Base-by-base conservation (phyloP, 2,329 filamentous ascomycete species). In the Botrytis medusae region DNA sequence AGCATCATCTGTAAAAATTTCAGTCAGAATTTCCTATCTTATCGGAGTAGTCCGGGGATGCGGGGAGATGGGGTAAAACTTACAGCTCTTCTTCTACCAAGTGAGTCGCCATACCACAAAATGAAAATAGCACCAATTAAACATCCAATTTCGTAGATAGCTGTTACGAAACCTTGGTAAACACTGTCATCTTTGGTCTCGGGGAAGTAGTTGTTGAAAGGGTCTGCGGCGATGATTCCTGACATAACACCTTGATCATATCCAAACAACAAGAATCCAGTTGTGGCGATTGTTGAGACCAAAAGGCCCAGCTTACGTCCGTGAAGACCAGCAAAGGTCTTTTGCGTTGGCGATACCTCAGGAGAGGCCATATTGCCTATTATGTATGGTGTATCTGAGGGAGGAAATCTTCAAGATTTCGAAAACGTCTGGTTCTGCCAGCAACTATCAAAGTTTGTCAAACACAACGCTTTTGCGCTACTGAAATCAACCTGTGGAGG, bases 191-290 rank as follows among this genome's bases (percentile, higher is more conserved):
- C 65, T 48, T 77, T 97, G 89, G 80, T 94, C 85, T 84, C 80
- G 7, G 87, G 85, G 78, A 98, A 98, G 83, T 97, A 97, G 81
- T 93, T 88, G 82, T 92, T 93, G 82, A 99, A 99, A 82, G 79
- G 74, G n/a, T 81, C 83, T 61, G 84, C 87, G 86, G 88, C 90
- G 78, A 91, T 91, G 76, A 88, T 88, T 77, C 88, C 88, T 75
- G 92, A 94, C 93, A 95, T 95, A 77, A 96, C 93, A 79, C 93
- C 93, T 82, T 96, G 93, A 82, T 96, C 93, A 85, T 95, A 96
- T 77, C 93, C 93, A 79, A 97, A 97, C 29, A 97, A 85, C 79
- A 97, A 94, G 61, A 97, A 94, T 72, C 93, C 93, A 69, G 90
- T 89, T 77, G 91, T 92, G 70, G 92, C 92, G 79, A 93, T 88